Base-by-base conservation (phyloP, 176 grass and related monocot genomes). In the Musa acuminata region DNA sequence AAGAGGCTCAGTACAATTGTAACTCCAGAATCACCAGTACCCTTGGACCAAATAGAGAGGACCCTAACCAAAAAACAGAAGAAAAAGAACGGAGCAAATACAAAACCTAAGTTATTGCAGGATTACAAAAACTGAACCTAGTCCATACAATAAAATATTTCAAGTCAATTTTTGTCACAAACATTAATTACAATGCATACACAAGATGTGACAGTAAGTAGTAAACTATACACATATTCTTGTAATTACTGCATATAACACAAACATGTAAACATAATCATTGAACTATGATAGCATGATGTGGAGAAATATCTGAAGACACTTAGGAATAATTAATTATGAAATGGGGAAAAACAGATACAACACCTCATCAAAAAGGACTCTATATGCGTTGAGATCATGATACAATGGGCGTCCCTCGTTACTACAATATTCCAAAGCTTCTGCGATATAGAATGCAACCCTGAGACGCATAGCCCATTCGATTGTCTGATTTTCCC, bases 381-480 rank as follows among this genome's bases (percentile, higher is more conserved):
- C 86, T 71, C 94, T 87, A 29, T 98, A 98, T 71, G 94, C 84
- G 75, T 98, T 93, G 64, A 98, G 79, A 64, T 98, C 94, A 83
- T 98, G 94, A 81, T 98, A 98, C 77, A 98, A 66, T 69, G 88
- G 88, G 35, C 90, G 87, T 43, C 86, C 90, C 49, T 98, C 75
- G 13, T 75, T 87, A 23, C 88, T 84, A 75, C 88, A 93, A 63
- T 91, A 93, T 62, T 98, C 90, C 75, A 98, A 80, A 26, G 86
- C 94, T 80, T 93, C 90, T 62, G 94, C 90, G 64, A 98, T 98
- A 64, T 88, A 86, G 54, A 81, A 83, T 57, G 90, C 84, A 82
- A 98, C 94, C 83, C 90, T 89, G 35, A 98, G 75, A 16, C 94
- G 94, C 94, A 98, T 98, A 75, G 94, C 90, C 94, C 94, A 98